These are phyloP conservation scores for Chaetomium globosum DNA, from an alignment of 2,329 filamentous ascomycete genomes.

Conservation along the genomic window DNA sequence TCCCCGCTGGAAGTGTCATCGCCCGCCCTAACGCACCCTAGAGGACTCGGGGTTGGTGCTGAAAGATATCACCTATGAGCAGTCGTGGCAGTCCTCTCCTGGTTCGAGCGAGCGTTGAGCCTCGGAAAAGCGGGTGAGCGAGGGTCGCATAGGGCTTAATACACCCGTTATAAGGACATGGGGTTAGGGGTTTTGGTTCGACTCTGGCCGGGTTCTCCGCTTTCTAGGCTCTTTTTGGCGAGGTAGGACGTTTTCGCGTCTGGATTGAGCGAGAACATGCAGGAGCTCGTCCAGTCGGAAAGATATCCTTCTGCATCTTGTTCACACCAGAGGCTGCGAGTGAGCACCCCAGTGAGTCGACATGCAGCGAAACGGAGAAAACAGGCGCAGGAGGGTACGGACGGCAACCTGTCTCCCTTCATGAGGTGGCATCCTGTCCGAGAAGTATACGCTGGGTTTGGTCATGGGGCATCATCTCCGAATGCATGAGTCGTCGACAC, in stretches of 20 bases:
- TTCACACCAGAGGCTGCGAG: background rate
- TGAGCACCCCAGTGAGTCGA: background rate
- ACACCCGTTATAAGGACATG: slow-evolving; percentile 27
- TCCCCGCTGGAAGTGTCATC: background rate
- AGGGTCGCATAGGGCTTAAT: slow-evolving; percentile 29
- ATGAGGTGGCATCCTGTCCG: background rate
- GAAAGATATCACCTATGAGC: background rate
- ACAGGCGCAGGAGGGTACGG: background rate
- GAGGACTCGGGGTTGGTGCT: background rate
- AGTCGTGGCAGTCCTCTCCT: background rate
- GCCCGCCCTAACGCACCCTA: background rate
- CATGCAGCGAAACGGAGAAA: background rate
- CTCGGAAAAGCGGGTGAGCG: slow-evolving; percentile 20
- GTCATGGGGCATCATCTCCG: background rate
- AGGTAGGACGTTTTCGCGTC: slow-evolving; percentile 20
- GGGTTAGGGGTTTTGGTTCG: slow-evolving; percentile 17
- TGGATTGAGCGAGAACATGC: slow-evolving; percentile 24
- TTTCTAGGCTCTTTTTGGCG: slow-evolving; percentile 28
- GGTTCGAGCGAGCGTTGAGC: slow-evolving; percentile 21
- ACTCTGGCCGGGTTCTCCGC: slow-evolving; percentile 11
- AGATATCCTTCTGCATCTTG: background rate
- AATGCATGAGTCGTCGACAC: background rate
- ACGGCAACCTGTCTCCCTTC: background rate
- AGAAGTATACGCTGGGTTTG: background rate
- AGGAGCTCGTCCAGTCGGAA: slow-evolving; percentile 12